phyloP scores from a whole-genome alignment of 179 eudicot species.

The Silene vulgaris region DNA sequence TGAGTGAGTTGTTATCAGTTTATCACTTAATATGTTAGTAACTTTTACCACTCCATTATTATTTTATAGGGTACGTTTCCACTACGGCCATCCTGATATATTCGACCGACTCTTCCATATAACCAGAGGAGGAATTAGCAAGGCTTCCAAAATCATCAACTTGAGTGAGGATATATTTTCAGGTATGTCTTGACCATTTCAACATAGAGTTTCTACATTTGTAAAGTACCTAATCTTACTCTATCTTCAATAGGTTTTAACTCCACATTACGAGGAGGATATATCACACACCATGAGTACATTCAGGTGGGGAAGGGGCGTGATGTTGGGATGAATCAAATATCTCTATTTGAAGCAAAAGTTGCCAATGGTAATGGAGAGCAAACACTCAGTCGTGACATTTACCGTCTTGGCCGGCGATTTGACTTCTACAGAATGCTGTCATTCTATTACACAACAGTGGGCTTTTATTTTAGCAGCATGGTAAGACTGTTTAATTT shows the following conservation, averaged over 20 bases:
- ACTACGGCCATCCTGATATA: conserved; percentile 95
- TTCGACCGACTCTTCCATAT: conserved; percentile 87
- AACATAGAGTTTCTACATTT: conserved; percentile 8
- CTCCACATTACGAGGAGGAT: conserved; percentile 78
- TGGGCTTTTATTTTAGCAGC: conserved; percentile 50
- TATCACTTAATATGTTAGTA: neutral
- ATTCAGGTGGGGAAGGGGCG: conserved; percentile 97
- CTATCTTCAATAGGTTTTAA: conserved; percentile 55
- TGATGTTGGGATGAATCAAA: conserved; percentile 90
- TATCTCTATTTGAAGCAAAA: conserved; percentile 47
- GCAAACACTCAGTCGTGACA: conserved; percentile 48
- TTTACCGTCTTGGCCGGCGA: conserved; percentile 49
- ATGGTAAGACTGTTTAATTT: conserved; percentile 31
- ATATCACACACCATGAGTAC: conserved; percentile 86
- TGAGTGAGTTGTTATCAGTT: neutral
- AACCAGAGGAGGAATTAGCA: conserved; percentile 91
- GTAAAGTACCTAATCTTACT: conserved; percentile 14
- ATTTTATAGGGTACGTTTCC: conserved; percentile 77
- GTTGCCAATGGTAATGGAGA: conserved; percentile 52
- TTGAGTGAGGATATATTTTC: conserved; percentile 93
- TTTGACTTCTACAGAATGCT: conserved; percentile 53
- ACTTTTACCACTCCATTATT: conserved; percentile 10
- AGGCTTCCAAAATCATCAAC: conserved; percentile 78
- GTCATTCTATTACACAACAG: conserved; percentile 48
- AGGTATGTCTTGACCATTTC: conserved; percentile 38